These are phyloP conservation scores for Garcia nutans DNA, from an alignment of 345 rosid species.

Conservation along the genomic window DNA sequence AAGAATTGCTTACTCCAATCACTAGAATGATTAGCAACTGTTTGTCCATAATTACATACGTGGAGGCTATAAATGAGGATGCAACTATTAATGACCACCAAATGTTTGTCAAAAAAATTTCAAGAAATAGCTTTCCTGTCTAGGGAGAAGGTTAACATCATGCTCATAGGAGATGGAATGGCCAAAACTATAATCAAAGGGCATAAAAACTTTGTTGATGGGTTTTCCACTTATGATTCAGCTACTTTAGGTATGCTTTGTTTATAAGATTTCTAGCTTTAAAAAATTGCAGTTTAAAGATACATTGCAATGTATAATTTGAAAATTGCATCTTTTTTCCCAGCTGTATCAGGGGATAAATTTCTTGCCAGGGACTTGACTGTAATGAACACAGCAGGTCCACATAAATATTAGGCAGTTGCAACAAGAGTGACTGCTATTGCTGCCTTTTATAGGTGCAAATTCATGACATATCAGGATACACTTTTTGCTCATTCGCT, in stretches of 20 bases:
- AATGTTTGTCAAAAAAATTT: background rate
- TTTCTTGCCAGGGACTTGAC: constrained; percentile 18
- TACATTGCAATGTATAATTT: background rate
- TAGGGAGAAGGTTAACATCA: constrained; percentile 1
- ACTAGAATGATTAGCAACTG: constrained; percentile 8
- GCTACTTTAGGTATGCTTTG: constrained; percentile 3
- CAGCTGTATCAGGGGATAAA: constrained; percentile 16
- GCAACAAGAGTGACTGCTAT: constrained; percentile 19
- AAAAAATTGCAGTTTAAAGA: background rate
- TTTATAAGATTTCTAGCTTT: background rate
- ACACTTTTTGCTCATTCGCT: constrained; percentile 9
- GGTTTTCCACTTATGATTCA: constrained; percentile 10
- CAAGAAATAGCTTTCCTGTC: background rate
- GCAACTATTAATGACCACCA: background rate
- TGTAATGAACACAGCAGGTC: constrained; percentile 16
- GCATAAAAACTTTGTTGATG: constrained; percentile 12
- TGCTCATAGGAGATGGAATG: constrained; percentile 15
- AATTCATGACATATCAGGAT: constrained; percentile 11
- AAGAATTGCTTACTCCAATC: background rate
- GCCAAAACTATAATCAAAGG: constrained; percentile 10
- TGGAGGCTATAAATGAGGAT: constrained; percentile 3
- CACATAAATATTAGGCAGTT: constrained; percentile 16
- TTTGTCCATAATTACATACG: constrained; percentile 7
- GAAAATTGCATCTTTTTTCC: background rate
- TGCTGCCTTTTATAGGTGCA: constrained; percentile 11